Evolutionary conservation across 495 filamentous ascomycete genomes (phyloP), one percentile per base, ranked within the genome.

Genomic region (Cercophora scortea): DNA sequence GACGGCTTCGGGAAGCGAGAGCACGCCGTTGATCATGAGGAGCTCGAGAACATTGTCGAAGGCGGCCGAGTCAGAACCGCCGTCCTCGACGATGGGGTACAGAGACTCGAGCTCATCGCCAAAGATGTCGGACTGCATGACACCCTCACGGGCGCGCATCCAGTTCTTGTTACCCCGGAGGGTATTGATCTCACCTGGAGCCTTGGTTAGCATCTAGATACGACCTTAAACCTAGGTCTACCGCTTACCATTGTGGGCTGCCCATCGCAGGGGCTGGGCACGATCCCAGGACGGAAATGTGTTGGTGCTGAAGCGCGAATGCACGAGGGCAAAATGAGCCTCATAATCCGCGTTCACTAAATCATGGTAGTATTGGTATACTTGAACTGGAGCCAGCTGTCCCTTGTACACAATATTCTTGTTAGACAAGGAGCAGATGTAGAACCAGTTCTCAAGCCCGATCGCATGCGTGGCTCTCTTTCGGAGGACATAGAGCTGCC

Each of bases 341-440:
- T 97, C 90, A 70, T 94, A 99, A 66, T 99, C 93, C 41, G 95
- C 90, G 58, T 91, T 93, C 52, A 97, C 88, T 68, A 99, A 69
- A 72, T 99, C 93, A 70, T 96, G 87, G 74, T 96, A 99, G 73
- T 99, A 99, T 67, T 93, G 83, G 71, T 99, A 99, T n/a, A 99
- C 93, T 70, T 99, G 93, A 15, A 92, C 82, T 16, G 93, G 93
- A 41, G 93, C 87, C 56, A 99, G 75, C 70, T 99, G 93, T 54
- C 93, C 93, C 80, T 99, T 99, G 78, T 99, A 99, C 40, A 99
- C 87, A 67, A 99, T 97, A 71, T 97, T 99, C 68, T 90, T 90
- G 80, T 95, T 97, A 68, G 89, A 95, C 56, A 99, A 77, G 36
- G 92, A 96, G 79, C 91, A 97, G 42, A 97, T 75, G 67, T 99